Conservation (phyloP, 768 basidiomycete genomes). For the Lentinula sp. region DNA sequence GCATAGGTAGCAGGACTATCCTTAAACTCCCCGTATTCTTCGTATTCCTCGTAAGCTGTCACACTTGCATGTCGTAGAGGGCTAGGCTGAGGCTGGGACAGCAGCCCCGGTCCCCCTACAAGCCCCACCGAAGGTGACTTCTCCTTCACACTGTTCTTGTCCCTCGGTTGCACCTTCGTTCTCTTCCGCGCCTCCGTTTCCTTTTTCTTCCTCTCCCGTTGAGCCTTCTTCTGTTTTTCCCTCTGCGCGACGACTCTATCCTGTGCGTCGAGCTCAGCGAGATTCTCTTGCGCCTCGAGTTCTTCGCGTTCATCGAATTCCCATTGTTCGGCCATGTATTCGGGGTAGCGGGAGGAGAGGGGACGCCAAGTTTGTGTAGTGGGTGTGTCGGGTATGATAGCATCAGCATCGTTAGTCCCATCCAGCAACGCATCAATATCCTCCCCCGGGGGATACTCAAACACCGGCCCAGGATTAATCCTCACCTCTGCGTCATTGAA, state of each 20-base stretch:
- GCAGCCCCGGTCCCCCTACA: conserved; percentile 5
- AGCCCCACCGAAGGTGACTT: conserved; percentile 16
- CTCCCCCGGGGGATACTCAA: conserved; percentile 71
- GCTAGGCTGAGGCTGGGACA: conserved; percentile 18
- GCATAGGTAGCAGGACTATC: background rate
- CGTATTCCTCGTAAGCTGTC: conserved; percentile 5
- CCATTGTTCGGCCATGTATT: conserved; percentile 83
- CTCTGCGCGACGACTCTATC: background rate
- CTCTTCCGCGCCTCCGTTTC: conserved; percentile 49
- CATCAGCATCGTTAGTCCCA: background rate
- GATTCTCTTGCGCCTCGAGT: conserved; percentile 48
- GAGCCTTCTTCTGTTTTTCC: conserved; percentile 33
- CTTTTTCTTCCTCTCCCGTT: conserved; percentile 41
- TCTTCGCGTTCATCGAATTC: conserved; percentile 74
- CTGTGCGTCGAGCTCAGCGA: conserved; percentile 30
- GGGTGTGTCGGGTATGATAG: conserved; percentile 13
- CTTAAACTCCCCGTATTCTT: background rate
- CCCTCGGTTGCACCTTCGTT: conserved; percentile 27
- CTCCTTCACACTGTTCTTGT: conserved; percentile 17
- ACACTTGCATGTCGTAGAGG: conserved; percentile 16
- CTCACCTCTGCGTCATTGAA: conserved; percentile 84
- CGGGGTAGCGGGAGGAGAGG: conserved; percentile 75
- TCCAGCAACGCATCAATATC: conserved; percentile 66
- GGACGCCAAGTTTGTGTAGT: conserved; percentile 64
- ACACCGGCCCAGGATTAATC: conserved; percentile 87